Conservation (phyloP, 805 yeast genomes). For the Wickerhamomyces hampshirensis region DNA sequence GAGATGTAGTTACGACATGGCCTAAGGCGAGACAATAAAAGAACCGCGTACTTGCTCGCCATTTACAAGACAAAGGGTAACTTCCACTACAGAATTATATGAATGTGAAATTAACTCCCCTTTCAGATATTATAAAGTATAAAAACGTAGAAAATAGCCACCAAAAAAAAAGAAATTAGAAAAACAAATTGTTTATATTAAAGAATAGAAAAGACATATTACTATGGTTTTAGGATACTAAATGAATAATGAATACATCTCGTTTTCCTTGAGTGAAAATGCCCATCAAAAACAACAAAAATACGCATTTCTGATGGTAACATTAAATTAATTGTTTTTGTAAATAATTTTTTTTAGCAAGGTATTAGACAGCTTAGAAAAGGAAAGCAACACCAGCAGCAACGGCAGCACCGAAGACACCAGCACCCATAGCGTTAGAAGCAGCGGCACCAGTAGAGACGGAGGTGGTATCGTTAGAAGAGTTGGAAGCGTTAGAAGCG, state of each 20-base stretch:
- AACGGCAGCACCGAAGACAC: constrained; percentile 77
- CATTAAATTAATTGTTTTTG: too few species aligned
- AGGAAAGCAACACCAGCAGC: constrained; percentile 71
- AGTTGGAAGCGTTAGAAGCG: constrained; percentile 29
- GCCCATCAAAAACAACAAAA: not conserved
- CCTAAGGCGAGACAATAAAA: too few species aligned
- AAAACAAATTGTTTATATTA: not conserved
- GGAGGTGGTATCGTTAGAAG: constrained; percentile 39
- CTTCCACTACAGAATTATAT: too few species aligned
- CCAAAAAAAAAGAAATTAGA: not conserved
- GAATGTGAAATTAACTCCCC: too few species aligned
- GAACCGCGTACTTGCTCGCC: too few species aligned
- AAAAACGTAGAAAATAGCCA: too few species aligned
- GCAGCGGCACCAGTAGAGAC: constrained; percentile 46
- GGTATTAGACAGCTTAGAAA: constrained; percentile 30
- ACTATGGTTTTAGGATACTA: not conserved
- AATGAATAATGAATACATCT: not conserved
- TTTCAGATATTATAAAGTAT: too few species aligned
- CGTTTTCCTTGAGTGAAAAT: not conserved
- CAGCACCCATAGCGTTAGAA: constrained; percentile 58
- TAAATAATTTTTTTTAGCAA: constrained; percentile 10
- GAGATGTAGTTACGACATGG: too few species aligned
- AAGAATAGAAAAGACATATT: not conserved
- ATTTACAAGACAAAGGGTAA: too few species aligned
- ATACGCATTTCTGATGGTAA: too few species aligned